These are phyloP conservation scores for Byssoonygena ceratinophila DNA, from an alignment of 2,329 filamentous ascomycete species.

Conservation along the genomic window DNA sequence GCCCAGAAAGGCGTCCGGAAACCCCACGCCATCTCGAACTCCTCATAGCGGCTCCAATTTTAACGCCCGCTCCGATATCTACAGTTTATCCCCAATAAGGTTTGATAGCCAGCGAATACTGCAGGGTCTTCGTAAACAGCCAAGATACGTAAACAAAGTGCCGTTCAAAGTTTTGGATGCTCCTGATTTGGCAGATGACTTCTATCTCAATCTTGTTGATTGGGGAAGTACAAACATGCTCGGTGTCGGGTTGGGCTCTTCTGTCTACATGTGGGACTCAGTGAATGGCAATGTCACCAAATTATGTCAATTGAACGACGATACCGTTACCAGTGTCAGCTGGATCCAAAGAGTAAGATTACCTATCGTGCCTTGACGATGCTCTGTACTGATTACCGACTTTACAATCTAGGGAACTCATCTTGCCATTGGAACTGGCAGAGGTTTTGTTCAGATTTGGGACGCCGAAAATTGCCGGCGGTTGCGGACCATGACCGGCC, in stretches of 20 bases:
- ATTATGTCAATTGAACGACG: conserved; percentile 82
- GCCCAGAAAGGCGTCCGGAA: conserved; percentile 61
- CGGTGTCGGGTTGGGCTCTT: conserved; percentile 81
- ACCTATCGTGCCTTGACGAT: background rate
- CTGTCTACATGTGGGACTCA: conserved; percentile 98
- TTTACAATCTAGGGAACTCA: conserved; percentile 58
- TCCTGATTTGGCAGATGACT: conserved; percentile 90
- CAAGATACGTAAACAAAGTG: conserved; percentile 84
- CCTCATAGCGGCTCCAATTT: conserved; percentile 80
- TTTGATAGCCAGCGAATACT: conserved; percentile 90
- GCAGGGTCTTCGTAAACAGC: conserved; percentile 76
- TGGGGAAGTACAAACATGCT: conserved; percentile 94
- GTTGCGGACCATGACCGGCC: conserved; percentile 90
- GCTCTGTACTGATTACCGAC: conserved; percentile 11
- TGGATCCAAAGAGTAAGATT: conserved; percentile 76
- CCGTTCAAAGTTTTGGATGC: conserved; percentile 97
- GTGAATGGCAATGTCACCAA: conserved; percentile 84
- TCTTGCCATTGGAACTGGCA: conserved; percentile 86
- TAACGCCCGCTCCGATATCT: conserved; percentile 82
- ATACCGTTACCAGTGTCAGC: conserved; percentile 89
- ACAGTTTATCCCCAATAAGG: conserved; percentile 88
- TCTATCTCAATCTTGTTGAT: conserved; percentile 93
- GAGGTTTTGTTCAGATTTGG: conserved; percentile 94
- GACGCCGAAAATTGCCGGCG: conserved; percentile 80
- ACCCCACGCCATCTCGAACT: conserved; percentile 79